Evolutionary conservation across 306 rosid species (phyloP), one percentile per base, ranked within the genome.

Genomic region (Luffa acutangula): DNA sequence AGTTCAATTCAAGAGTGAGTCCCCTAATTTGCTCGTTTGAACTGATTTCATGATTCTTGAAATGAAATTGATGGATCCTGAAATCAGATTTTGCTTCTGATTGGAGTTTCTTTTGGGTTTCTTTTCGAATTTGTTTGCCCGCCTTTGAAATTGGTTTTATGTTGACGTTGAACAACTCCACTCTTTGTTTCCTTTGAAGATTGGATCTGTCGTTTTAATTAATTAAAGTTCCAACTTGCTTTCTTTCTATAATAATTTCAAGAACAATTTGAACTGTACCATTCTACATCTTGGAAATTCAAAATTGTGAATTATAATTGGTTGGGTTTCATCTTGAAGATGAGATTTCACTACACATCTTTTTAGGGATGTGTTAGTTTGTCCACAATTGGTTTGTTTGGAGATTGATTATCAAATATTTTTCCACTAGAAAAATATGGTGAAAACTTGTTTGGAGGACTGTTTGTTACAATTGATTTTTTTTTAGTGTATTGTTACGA

Each of bases 1-100:
- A 42, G 83, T 76, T 69, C 98, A 94, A 75, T 92, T 91, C 88
- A 92, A 95, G 92, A 95, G 96, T 95, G 90, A 87, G 34, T 81
- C 15, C 58, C 53, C 67, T 9, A 51, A 33, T 48, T 45, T 21
- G 21, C 18, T 7, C 9, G 3, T 2, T 43, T 31, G 52, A 49
- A 42, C 21, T 45, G 33, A 17, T n/a, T 20, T 37, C 31, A 11
- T 59, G 66, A 63, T 1, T 64, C 20, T 64, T 36, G 21, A 64
- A 10, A 36, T 36, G 39, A 3, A 0, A 4, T 25, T 59, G 59
- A 53, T 17, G 59, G 21, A 17, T 53, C 33, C 2, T 62, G 69
- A 33, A 31, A 12, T 33, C 43, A 12, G 37, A 34, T 67, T 18
- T n/a, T 67, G 17, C 11, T 3, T 21, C 9, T 9, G 4, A 69